Evolutionary conservation across 495 filamentous ascomycete genomes (phyloP).

Genomic region (Penicillium verhagenii): DNA sequence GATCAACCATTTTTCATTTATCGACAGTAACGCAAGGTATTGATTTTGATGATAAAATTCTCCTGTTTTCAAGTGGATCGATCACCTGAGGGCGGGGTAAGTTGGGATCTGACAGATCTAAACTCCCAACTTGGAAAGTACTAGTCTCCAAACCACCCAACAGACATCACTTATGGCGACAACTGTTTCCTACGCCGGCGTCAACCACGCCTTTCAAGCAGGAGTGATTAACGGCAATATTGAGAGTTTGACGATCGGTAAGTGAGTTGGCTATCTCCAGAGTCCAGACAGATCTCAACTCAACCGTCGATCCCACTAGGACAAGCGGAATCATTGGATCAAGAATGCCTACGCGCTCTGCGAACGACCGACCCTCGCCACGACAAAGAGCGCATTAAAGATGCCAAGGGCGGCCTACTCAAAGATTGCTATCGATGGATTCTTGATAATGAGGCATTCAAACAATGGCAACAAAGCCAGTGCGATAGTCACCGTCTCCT

Average conservation of each 20-base stretch:
- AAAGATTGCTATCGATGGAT: slow-evolving; percentile 44
- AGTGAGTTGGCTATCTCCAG: not conserved
- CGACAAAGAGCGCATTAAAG: slow-evolving; percentile 32
- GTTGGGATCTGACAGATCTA: not conserved
- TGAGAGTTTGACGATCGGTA: slow-evolving; percentile 3
- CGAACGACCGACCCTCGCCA: slow-evolving; percentile 36
- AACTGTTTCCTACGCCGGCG: not conserved
- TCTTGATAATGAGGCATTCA: slow-evolving; percentile 36
- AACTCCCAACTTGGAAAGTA: not conserved
- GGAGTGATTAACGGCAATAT: not conserved
- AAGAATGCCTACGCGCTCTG: slow-evolving; percentile 10
- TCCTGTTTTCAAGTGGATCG: slow-evolving; percentile 4
- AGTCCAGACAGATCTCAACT: not conserved
- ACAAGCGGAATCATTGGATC: slow-evolving; percentile 5
- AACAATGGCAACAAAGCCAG: slow-evolving; percentile 12
- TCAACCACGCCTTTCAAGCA: slow-evolving; percentile 1
- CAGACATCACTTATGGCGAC: no score
- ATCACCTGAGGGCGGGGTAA: slow-evolving; percentile 9
- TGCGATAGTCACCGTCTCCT: not conserved
- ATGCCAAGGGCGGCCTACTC: slow-evolving; percentile 33
- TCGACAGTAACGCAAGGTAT: not conserved
- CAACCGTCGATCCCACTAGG: not conserved
- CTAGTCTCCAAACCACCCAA: not conserved
- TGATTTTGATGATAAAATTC: not conserved
- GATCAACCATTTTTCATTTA: not conserved